These are phyloP conservation scores for Populus hybrid DNA, from an alignment of 441 rosid species.

Conservation along the genomic window DNA sequence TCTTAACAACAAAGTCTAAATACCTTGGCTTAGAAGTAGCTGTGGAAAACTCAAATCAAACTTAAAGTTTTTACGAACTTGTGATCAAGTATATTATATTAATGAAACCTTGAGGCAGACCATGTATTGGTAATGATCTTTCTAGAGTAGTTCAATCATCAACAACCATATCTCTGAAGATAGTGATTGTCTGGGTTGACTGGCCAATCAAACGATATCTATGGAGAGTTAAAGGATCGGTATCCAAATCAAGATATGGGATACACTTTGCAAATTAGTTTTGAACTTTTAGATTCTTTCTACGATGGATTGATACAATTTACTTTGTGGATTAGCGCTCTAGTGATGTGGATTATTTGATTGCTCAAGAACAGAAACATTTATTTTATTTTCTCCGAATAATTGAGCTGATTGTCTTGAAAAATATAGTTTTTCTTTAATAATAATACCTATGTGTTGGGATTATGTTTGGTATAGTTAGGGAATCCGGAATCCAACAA, in stretches of 20 bases:
- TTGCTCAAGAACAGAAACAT: neutral
- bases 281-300: neutral
- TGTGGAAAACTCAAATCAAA: too few species aligned
- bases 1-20: too few species aligned
- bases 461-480: neutral
- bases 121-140: too few species aligned
- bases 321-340: neutral
- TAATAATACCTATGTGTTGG: neutral
- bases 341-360: neutral
- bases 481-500: conserved; percentile 37
- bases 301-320: neutral
- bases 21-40: too few species aligned
- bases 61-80: too few species aligned
- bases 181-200: too few species aligned
- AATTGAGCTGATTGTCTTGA: neutral
- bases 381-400: neutral
- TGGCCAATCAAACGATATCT: too few species aligned
- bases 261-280: neutral
- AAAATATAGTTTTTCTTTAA: neutral
- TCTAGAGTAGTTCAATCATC: too few species aligned
- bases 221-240: too few species aligned
- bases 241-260: neutral
- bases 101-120: too few species aligned
- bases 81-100: too few species aligned
- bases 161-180: too few species aligned